Base-by-base conservation (phyloP, 2,329 filamentous ascomycete species). In the Fusarium nematophilum region DNA sequence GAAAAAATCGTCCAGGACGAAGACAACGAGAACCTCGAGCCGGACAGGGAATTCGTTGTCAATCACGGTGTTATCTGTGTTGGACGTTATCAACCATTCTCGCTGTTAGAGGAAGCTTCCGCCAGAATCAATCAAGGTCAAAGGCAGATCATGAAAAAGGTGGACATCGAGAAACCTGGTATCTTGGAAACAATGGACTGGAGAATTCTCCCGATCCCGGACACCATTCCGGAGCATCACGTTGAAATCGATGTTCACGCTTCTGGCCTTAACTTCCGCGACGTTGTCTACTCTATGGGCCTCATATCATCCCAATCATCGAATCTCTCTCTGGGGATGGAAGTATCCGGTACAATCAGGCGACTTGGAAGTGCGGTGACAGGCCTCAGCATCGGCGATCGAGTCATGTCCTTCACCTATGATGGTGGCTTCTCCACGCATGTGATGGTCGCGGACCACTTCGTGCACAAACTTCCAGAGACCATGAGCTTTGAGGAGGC, bases 401-500 rank as follows among this genome's bases (percentile, higher is more conserved):
- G 66, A 1, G 62, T 73, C 18, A 57, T 57, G 44, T 43, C 53
- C 21, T 14, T 50, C 6, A 40, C 48, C 1, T 13, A 48, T 3
- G 25, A 26, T 1, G 50, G 56, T 14, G 57, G 48, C 21, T 27
- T 66, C 29, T 39, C 47, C 1, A 58, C 57, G 1, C 50, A 59
- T 18, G 48, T 62, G 10, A 43, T 26, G 1, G 48, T 39, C 0
- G 26, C 45, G 0, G 53, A 57, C 10, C 31, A 56, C 18, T 51
- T 45, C n/a, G 40, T 64, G 2, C 37, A 33, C n/a, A 65, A 69
- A 6, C 75, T 81, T 6, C 76, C 78, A 0, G 70, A 72, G 0
- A 14, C 37, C 7, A 66, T 80, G 64, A 59, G 56, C 2, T 77
- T 76, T 9, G 70, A 72, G 6, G 67, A 69, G 3, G 76, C 73